Conservation (phyloP, 805 yeast genomes). For the Lipomyces yamadae region DNA sequence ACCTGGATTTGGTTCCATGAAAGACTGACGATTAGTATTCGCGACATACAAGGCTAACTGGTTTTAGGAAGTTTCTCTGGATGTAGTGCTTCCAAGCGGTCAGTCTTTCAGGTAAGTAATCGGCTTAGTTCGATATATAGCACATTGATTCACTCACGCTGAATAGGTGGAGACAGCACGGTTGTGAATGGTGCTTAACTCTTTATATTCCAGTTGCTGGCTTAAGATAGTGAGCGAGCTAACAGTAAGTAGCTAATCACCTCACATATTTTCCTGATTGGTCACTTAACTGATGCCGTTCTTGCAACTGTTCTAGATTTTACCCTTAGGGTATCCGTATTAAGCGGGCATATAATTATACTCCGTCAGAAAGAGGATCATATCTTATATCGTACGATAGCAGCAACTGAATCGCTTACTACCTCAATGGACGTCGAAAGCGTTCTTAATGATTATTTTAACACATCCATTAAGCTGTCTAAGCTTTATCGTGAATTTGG, state of each 20-base stretch:
- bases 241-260: background rate
- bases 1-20: background rate
- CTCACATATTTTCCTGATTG: background rate
- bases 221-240: background rate
- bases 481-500: constrained; percentile 68
- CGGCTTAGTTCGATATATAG: background rate
- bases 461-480: constrained; percentile 60
- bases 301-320: background rate
- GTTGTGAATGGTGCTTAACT: constrained; percentile 55
- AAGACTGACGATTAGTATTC: background rate
- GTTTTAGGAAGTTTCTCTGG: constrained; percentile 58
- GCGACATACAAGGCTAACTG: background rate
- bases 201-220: background rate
- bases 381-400: constrained; percentile 58
- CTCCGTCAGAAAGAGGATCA: constrained; percentile 57
- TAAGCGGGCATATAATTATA: constrained; percentile 63
- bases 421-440: constrained; percentile 44
- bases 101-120: constrained; percentile 64
- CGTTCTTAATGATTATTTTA: constrained; percentile 70
- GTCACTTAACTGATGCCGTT: background rate
- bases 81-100: constrained; percentile 77
- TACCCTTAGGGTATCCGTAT: constrained; percentile 57
- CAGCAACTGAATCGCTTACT: background rate
- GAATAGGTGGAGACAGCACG: constrained; percentile 66
- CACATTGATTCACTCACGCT: constrained; percentile 6